phyloP scores from a whole-genome alignment of 2,329 filamentous ascomycete species.

The Arthrinium phaeospermum region DNA sequence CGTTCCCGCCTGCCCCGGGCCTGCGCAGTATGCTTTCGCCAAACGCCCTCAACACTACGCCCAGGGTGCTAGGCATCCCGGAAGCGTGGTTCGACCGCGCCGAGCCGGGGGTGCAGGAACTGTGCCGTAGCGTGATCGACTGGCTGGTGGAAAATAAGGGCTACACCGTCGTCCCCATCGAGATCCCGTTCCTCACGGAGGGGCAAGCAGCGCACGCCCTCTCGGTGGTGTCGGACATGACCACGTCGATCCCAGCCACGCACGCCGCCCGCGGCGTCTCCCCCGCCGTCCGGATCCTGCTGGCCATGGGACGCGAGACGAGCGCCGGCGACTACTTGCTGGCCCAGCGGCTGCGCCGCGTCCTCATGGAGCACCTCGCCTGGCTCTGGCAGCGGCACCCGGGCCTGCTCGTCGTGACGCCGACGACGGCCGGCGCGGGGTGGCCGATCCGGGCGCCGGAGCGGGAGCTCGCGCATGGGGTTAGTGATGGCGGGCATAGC shows the following conservation, averaged over 20 bases:
- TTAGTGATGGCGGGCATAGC: slow-evolving; percentile 54
- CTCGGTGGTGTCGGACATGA: slow-evolving; percentile 71
- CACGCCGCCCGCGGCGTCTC: slow-evolving; percentile 56
- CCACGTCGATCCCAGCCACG: slow-evolving; percentile 51
- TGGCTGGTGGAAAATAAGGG: slow-evolving; percentile 58
- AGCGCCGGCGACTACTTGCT: slow-evolving; percentile 70
- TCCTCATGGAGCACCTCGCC: slow-evolving; percentile 75
- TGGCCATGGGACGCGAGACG: slow-evolving; percentile 67
- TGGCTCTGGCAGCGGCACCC: slow-evolving; percentile 69
- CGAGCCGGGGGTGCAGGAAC: slow-evolving; percentile 47
- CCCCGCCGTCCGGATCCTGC: slow-evolving; percentile 67
- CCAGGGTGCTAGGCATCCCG: slow-evolving; percentile 65
- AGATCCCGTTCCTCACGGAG: slow-evolving; percentile 63
- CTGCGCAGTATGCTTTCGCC: slow-evolving; percentile 31
- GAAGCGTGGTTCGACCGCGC: slow-evolving; percentile 65
- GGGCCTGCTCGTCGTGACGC: slow-evolving; percentile 73
- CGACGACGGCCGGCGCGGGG: slow-evolving; percentile 62
- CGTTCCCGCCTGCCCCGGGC: slow-evolving; percentile 52
- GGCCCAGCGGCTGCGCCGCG: slow-evolving; percentile 70
- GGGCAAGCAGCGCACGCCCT: slow-evolving; percentile 76
- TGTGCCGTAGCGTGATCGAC: slow-evolving; percentile 52
- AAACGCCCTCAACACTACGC: no score
- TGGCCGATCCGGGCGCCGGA: slow-evolving; percentile 45
- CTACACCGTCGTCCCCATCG: slow-evolving; percentile 61
- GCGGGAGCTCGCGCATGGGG: slow-evolving; percentile 45